A percentile compares a stretch with the other conserved stretches of the same genome.
Conservation (phyloP, 2,329 filamentous ascomycete species). For the Xylaria sp. region DNA sequence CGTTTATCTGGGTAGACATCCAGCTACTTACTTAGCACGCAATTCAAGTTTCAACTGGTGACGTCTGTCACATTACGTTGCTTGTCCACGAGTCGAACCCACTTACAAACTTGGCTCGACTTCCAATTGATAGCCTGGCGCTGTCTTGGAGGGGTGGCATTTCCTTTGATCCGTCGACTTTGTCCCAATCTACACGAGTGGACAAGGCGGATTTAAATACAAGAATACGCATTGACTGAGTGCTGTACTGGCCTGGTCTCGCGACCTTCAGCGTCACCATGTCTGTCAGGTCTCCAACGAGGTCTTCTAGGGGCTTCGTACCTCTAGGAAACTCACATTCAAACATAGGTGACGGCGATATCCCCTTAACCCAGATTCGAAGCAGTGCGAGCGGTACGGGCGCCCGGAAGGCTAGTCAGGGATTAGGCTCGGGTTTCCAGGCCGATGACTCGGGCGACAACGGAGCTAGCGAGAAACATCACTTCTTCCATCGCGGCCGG, state of each 20-base stretch:
- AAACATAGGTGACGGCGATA: constrained; percentile 43
- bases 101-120: constrained; percentile 18
- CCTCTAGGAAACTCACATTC: constrained; percentile 43
- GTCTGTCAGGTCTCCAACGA: constrained; percentile 47
- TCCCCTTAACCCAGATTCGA: constrained; percentile 57
- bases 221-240: constrained; percentile 4
- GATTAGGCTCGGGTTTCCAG: constrained; percentile 48
- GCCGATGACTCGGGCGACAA: constrained; percentile 46
- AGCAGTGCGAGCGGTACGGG: constrained; percentile 65
- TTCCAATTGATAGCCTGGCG: constrained; percentile 48
- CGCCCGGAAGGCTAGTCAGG: constrained; percentile 60
- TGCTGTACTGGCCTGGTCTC: constrained; percentile 1
- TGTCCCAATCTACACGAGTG: constrained; percentile 9
- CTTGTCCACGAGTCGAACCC: not conserved
- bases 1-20: constrained; percentile 42
- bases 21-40: constrained; percentile 22
- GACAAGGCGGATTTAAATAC: not conserved
- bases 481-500: constrained; percentile 60
- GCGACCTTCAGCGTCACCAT: constrained; percentile 35
- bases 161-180: constrained; percentile 32
- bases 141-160: constrained; percentile 40
- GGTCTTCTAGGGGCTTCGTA: constrained; percentile 48
- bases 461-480: constrained; percentile 60
- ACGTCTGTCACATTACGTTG: constrained; percentile 9
- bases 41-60: constrained; percentile 30